Evolutionary conservation across 75 land plant species (phyloP), one percentile per base, ranked within the genome.

Genomic region (Sequoiadendron giganteum): DNA sequence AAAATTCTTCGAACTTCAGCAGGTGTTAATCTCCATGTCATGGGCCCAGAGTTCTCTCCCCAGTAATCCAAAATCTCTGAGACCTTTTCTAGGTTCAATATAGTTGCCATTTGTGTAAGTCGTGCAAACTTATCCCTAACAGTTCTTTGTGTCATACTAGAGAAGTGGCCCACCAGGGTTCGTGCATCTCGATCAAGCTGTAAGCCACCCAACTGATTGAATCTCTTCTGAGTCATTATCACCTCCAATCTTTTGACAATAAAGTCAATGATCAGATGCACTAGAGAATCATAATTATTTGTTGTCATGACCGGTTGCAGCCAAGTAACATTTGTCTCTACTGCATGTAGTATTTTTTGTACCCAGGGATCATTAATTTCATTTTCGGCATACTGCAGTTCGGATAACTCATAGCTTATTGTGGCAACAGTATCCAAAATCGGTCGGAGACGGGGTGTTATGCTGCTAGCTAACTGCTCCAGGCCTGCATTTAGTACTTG

Each of bases 21-120:
- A 45, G 98, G 98, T 56, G 99, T 97, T 38, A 97, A 90, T 88
- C 98, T 90, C 99, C 99, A 97, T 79, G 99, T 97, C 97, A 97
- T 94, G 68, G 98, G 98, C 38, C 99, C 99, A 25, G 99, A 96
- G 88, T 97, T 97, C 90, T 97, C 99, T n/a, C 99, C 99, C 99
- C 99, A 97, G 93, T 96, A 97, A 85, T 97, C 99, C 68, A 96
- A 85, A 83, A 97, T 97, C 90, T 97, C 99, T 0, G 98, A 94
- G 2, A 95, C 99, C 89, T 93, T 97, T 90, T 97, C 99, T 87
- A 97, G 89, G 90, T 97, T 96, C 14, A 97, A 92, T 55, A 97
- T 97, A 5, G 99, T 97, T 11, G 99, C 93, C 95, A 97, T 96
- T 85, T 96, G 99, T n/a, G 99, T 94, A 8, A 97, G 95, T 56